These are phyloP conservation scores for Gracilaria vermiculophylla DNA, from an alignment of 23 red algal species.

Conservation along the genomic window DNA sequence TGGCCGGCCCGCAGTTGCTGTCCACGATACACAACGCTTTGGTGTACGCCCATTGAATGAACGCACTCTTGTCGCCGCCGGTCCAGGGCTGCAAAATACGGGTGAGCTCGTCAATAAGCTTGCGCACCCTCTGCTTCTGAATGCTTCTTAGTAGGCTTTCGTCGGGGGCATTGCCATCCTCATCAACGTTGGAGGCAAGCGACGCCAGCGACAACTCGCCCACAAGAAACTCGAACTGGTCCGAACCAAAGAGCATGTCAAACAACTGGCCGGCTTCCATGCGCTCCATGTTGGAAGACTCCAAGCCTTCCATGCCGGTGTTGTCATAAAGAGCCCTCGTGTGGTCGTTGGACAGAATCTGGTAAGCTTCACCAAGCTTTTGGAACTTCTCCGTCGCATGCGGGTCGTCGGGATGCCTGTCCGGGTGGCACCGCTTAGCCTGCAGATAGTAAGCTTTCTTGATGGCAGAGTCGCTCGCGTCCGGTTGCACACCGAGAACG, in stretches of 20 bases:
- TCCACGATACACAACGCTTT: conserved; percentile 58
- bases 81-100: conserved; percentile 59
- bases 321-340: conserved; percentile 60
- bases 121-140: conserved; percentile 56
- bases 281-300: conserved; percentile 58
- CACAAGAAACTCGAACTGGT: conserved; percentile 81
- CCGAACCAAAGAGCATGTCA: conserved; percentile 84
- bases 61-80: conserved; percentile 70
- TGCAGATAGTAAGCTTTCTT: conserved; percentile 94
- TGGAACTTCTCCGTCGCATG: conserved; percentile 91
- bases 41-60: conserved; percentile 72
- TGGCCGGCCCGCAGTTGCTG: conserved; percentile 66
- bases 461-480: conserved; percentile 81
- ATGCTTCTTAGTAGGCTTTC: conserved; percentile 47
- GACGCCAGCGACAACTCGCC: conserved; percentile 81
- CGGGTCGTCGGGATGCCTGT: conserved; percentile 75
- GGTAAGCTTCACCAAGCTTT: conserved; percentile 89
- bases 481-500: conserved; percentile 79
- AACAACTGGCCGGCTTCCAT: conserved; percentile 76
- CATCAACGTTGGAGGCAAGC: conserved; percentile 70
- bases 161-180: conserved; percentile 70
- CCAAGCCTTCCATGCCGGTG: conserved; percentile 60
- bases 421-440: conserved; percentile 86
- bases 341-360: conserved; percentile 72
- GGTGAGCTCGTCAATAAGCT: conserved; percentile 54